phyloP scores from a whole-genome alignment of 495 filamentous ascomycete genomes.

The Aspergillus biplanus region DNA sequence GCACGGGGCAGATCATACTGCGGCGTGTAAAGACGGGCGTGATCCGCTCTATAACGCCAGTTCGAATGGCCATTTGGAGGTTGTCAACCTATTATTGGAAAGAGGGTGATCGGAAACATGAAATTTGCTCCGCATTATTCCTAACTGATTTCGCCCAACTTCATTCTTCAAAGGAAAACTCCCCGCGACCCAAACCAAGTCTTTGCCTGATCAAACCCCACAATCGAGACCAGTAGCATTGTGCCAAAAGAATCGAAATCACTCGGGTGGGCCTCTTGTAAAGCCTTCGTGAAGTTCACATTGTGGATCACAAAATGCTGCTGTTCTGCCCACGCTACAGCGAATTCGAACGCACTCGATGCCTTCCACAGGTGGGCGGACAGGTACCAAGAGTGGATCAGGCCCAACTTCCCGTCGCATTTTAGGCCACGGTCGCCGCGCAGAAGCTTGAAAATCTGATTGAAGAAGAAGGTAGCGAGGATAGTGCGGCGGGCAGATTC shows the following conservation, averaged over 20 bases:
- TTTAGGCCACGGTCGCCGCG: slow-evolving; percentile 26
- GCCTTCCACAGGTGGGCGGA: slow-evolving; percentile 55
- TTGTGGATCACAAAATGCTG: slow-evolving; percentile 48
- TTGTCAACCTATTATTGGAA: no score
- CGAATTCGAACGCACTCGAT: slow-evolving; percentile 46
- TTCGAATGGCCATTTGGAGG: no score
- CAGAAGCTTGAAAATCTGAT: slow-evolving; percentile 41
- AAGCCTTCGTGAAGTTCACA: slow-evolving; percentile 37
- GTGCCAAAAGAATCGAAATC: slow-evolving; percentile 54
- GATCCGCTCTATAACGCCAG: no score
- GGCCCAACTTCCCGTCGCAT: slow-evolving; percentile 40
- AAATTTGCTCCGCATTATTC: no score
- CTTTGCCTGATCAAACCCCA: slow-evolving; percentile 48
- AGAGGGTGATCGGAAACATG: no score
- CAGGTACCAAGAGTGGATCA: slow-evolving; percentile 45
- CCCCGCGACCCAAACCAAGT: slow-evolving; percentile 47
- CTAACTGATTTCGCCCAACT: no score
- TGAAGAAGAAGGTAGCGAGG: slow-evolving; percentile 44
- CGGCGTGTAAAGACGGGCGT: no score
- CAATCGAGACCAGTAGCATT: slow-evolving; percentile 45
- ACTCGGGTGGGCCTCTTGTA: slow-evolving; percentile 38
- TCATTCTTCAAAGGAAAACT: not conserved
- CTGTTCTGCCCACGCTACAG: slow-evolving; percentile 49
- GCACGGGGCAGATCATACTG: no score
- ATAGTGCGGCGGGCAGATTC: slow-evolving; percentile 53